These are phyloP conservation scores for Populus tremula DNA, from an alignment of 345 rosid genomes.

Conservation along the genomic window DNA sequence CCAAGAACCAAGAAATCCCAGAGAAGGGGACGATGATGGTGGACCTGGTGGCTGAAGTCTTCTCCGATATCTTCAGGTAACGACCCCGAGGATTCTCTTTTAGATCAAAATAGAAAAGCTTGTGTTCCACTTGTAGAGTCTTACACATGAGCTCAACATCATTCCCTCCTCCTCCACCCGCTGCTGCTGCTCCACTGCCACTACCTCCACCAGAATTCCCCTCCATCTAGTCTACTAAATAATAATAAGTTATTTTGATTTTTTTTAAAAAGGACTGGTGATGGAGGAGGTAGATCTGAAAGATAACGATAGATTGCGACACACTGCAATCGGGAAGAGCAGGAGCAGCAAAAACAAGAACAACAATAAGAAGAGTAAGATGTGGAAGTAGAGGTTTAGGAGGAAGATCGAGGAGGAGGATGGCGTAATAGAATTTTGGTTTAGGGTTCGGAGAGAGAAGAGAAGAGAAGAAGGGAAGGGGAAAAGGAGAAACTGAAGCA, in stretches of 20 bases:
- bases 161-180: conserved; percentile 35
- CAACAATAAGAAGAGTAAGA: neutral
- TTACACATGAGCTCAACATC: conserved; percentile 94
- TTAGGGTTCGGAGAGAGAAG: conserved; percentile 11
- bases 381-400: neutral
- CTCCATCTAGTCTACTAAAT: conserved; percentile 38
- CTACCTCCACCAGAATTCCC: conserved; percentile 43
- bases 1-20: conserved; percentile 97
- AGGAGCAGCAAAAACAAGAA: neutral
- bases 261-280: neutral
- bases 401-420: neutral
- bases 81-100: conserved; percentile 96
- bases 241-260: neutral
- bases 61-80: conserved; percentile 93
- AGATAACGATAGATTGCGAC: neutral
- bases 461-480: conserved; percentile 6
- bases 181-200: conserved; percentile 35
- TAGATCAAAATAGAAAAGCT: conserved; percentile 95
- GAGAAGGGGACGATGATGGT: conserved; percentile 96
- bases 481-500: neutral
- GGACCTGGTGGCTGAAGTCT: conserved; percentile 97
- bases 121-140: conserved; percentile 94
- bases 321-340: neutral
- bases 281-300: neutral
- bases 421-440: neutral